Conservation (phyloP, 1,284 basidiomycete species). For the Apiotrichum porosum region DNA sequence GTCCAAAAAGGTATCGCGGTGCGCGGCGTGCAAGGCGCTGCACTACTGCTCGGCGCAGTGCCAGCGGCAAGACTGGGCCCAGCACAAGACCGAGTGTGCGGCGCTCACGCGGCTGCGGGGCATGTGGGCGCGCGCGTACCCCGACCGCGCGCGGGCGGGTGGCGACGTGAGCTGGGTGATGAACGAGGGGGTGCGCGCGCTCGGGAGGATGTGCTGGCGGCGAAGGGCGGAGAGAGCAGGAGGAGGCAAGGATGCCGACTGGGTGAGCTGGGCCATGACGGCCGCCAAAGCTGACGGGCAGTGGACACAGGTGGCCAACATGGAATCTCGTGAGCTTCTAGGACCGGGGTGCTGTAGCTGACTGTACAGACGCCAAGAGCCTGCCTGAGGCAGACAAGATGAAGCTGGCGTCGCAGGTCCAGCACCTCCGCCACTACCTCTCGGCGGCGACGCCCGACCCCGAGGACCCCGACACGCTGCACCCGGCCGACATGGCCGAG, state of each 20-base stretch:
- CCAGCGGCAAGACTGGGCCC: conserved; percentile 68
- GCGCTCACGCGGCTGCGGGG: conserved; percentile 54
- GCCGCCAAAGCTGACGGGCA: conserved; percentile 45
- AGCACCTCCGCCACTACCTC: conserved; percentile 41
- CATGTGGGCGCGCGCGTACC: conserved; percentile 18
- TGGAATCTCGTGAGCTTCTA: conserved; percentile 77
- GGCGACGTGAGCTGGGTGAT: conserved; percentile 52
- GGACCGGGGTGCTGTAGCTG: too few species aligned
- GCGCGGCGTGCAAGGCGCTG: conserved; percentile 62
- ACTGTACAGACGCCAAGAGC: conserved; percentile 11
- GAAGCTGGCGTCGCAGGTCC: conserved; percentile 33
- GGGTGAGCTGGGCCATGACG: conserved; percentile 55
- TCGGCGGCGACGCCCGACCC: conserved; percentile 14
- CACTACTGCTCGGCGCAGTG: conserved; percentile 70
- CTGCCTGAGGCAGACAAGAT: conserved; percentile 21
- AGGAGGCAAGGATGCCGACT: conserved; percentile 50
- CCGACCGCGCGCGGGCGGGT: conserved; percentile 13
- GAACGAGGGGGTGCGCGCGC: conserved; percentile 63
- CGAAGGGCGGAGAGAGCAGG: conserved; percentile 55
- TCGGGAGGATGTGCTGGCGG: conserved; percentile 70
- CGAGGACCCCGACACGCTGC: conserved; percentile 8
- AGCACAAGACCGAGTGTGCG: conserved; percentile 71
- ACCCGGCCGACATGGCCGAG: conserved; percentile 32
- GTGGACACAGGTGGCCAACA: conserved; percentile 61
- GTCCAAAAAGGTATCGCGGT: conserved; percentile 53